Conservation (phyloP, 192 early-diverging fungal species). For the Chytriomyces sp. region DNA sequence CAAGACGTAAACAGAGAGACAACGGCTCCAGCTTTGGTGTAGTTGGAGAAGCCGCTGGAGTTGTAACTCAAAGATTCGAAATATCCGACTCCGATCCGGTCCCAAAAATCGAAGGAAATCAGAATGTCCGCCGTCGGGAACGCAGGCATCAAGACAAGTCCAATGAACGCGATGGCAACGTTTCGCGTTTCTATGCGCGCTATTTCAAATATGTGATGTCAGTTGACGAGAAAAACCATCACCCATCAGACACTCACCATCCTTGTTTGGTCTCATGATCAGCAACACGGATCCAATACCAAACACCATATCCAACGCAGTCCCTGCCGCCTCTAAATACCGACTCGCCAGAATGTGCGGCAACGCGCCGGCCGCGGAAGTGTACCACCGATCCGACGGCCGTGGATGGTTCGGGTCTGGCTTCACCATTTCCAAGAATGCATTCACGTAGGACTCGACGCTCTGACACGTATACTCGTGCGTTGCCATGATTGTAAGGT, state of each 20-base stretch:
- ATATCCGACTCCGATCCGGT: not conserved
- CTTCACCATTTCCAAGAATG: not conserved
- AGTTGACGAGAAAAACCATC: not conserved
- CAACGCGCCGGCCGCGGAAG: not conserved
- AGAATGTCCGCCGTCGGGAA: conserved; percentile 2
- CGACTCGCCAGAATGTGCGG: not conserved
- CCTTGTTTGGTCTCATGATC: not conserved
- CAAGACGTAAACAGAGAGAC: not conserved
- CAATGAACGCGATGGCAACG: not conserved
- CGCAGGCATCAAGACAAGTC: not conserved
- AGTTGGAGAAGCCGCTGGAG: not conserved
- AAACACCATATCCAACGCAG: conserved; percentile 2
- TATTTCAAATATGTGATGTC: not conserved
- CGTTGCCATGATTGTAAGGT: not conserved
- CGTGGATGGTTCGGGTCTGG: conserved; percentile 1
- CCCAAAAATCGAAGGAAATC: not conserved
- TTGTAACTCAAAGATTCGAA: not conserved
- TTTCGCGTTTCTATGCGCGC: not conserved
- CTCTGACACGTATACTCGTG: not conserved
- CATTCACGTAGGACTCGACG: not conserved
- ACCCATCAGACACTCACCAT: not conserved
- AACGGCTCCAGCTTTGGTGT: not conserved
- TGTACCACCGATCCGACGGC: conserved; percentile 9
- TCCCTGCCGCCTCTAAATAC: conserved; percentile 5
- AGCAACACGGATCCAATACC: conserved; percentile 4